These are phyloP conservation scores for Prosopis cineraria DNA, from an alignment of 306 rosid genomes.

Conservation along the genomic window DNA sequence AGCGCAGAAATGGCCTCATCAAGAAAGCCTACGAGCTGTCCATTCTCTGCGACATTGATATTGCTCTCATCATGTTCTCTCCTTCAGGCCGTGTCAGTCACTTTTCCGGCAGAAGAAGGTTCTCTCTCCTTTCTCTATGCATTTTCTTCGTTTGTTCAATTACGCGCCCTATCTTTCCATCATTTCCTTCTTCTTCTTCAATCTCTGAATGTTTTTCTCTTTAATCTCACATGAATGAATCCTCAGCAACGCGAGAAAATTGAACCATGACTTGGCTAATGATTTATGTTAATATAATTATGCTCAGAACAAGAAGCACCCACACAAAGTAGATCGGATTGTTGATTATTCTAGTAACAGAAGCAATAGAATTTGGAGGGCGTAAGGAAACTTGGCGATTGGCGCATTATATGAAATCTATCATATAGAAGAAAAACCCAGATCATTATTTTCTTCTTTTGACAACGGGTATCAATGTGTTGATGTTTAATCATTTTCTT, in stretches of 20 bases:
- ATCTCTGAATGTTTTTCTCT: background rate
- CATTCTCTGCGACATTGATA: conserved; percentile 79
- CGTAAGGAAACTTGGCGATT: too few relatives aligned
- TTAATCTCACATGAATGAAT: background rate
- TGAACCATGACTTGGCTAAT: background rate
- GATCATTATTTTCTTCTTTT: background rate
- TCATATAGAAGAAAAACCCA: background rate
- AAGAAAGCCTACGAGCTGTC: conserved; percentile 86
- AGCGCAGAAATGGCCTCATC: conserved; percentile 85
- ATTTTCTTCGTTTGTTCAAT: too few relatives aligned
- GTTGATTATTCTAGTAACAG: background rate
- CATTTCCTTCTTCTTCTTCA: background rate
- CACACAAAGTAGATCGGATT: background rate
- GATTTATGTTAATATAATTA: background rate
- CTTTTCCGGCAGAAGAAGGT: conserved; percentile 77
- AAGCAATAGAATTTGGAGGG: background rate
- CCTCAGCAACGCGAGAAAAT: background rate
- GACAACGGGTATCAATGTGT: background rate
- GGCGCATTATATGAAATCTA: background rate
- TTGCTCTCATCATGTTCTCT: conserved; percentile 85
- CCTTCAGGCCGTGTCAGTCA: conserved; percentile 67
- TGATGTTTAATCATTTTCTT: background rate
- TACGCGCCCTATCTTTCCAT: background rate
- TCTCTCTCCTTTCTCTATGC: background rate
- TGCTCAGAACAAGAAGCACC: background rate